A percentile compares a stretch with the other conserved stretches of the same genome.
Conservation (phyloP, 345 rosid species). For the Arabis hirsuta region DNA sequence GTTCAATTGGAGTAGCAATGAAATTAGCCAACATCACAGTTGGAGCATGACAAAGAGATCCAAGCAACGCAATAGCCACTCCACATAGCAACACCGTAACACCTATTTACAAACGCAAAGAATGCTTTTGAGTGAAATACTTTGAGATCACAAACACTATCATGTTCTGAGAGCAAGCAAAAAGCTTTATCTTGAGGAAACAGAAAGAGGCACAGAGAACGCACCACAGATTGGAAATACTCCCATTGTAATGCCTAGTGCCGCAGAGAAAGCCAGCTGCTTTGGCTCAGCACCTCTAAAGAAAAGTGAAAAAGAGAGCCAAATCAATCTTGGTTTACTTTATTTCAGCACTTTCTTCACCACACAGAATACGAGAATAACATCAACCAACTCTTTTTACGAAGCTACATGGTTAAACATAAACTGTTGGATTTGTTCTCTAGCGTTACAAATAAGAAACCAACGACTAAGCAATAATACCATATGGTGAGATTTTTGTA, state of each 20-base stretch:
- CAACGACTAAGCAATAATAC: not conserved
- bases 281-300: constrained; percentile 86
- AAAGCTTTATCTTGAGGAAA: not conserved
- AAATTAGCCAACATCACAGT: constrained; percentile 84
- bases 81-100: constrained; percentile 88
- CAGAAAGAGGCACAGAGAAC: constrained; percentile 19
- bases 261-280: constrained; percentile 86
- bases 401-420: not conserved
- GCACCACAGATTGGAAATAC: constrained; percentile 92
- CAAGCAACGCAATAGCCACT: constrained; percentile 73
- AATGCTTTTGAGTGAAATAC: not conserved
- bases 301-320: not conserved
- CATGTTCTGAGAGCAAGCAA: not conserved
- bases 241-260: constrained; percentile 87
- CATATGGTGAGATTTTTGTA: not conserved
- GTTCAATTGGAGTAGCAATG: constrained; percentile 83
- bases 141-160: constrained; percentile 3
- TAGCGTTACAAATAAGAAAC: constrained; percentile 5
- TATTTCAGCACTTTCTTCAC: not conserved
- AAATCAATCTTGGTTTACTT: constrained; percentile 8
- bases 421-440: not conserved
- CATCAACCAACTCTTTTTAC: constrained; percentile 13
- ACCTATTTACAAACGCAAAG: constrained; percentile 50
- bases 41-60: constrained; percentile 82
- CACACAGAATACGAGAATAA: not conserved